These are phyloP conservation scores for Kwoniella bestiolae DNA, from an alignment of 768 basidiomycete species.

Conservation along the genomic window DNA sequence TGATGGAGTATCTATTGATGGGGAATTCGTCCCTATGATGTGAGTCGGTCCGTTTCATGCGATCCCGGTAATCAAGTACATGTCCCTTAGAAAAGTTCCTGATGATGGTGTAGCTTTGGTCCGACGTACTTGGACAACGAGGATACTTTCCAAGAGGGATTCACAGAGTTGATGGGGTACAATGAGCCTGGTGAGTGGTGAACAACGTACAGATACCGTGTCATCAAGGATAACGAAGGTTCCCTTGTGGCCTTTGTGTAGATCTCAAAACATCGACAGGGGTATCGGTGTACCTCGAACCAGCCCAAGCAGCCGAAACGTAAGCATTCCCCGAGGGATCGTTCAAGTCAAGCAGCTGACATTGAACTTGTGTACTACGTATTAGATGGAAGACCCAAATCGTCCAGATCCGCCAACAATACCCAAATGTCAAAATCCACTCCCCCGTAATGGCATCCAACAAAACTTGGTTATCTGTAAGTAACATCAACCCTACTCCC, in stretches of 20 bases:
- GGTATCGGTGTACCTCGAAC: slow-evolving; percentile 12
- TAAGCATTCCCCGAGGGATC: too few species aligned
- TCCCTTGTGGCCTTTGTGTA: too few species aligned
- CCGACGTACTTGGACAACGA: slow-evolving; percentile 13
- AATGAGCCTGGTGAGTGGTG: slow-evolving; percentile 49
- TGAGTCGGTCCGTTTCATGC: slow-evolving; percentile 11
- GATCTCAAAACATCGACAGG: slow-evolving; percentile 14
- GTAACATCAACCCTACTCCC: background rate
- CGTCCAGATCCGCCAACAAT: slow-evolving; percentile 15
- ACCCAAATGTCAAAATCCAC: slow-evolving; percentile 27
- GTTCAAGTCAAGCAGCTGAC: too few species aligned
- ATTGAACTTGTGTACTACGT: background rate
- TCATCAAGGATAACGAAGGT: too few species aligned
- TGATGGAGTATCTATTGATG: slow-evolving; percentile 27
- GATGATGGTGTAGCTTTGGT: slow-evolving; percentile 21
- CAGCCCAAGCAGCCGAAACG: slow-evolving; percentile 19
- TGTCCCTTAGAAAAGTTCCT: background rate
- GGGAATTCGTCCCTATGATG: slow-evolving; percentile 52
- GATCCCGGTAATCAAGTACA: too few species aligned
- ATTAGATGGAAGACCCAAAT: slow-evolving; percentile 24
- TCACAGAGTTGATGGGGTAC: slow-evolving; percentile 31
- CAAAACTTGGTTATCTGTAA: slow-evolving; percentile 31
- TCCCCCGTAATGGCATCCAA: slow-evolving; percentile 35
- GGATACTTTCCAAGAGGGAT: slow-evolving; percentile 26
- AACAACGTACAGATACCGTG: too few species aligned